Percentiles rank a stretch among this genome's conserved stretches.
Evolutionary conservation across 495 filamentous ascomycete genomes (phyloP).

Genomic region (Pyronema domesticum): DNA sequence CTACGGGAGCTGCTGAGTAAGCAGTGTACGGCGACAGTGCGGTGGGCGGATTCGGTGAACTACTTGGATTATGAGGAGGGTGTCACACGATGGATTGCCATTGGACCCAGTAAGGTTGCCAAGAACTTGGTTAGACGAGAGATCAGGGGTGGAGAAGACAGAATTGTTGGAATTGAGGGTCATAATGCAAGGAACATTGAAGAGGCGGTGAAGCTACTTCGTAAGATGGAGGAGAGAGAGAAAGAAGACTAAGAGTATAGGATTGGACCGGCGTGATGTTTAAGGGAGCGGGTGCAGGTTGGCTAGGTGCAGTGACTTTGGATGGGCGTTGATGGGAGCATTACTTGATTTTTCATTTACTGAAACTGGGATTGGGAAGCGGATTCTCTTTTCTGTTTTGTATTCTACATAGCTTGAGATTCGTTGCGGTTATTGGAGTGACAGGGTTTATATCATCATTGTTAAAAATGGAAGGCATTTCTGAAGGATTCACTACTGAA

Average conservation of each 20-base stretch:
- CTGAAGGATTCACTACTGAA: too few relatives aligned
- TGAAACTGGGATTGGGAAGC: too few relatives aligned
- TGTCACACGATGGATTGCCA: constrained; percentile 75
- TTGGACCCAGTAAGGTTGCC: constrained; percentile 89
- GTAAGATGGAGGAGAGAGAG: constrained; percentile 6
- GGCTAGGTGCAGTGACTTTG: too few relatives aligned
- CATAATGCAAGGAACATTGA: constrained; percentile 12
- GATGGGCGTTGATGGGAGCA: too few relatives aligned
- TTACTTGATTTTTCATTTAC: too few relatives aligned
- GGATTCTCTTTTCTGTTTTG: too few relatives aligned
- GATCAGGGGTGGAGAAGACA: constrained; percentile 64
- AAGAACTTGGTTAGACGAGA: constrained; percentile 90
- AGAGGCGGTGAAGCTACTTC: constrained; percentile 14
- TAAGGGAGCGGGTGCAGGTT: too few relatives aligned
- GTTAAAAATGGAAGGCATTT: too few relatives aligned
- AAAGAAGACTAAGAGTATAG: not conserved
- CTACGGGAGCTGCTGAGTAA: constrained; percentile 58
- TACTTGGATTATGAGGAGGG: constrained; percentile 75
- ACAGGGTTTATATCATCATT: too few relatives aligned
- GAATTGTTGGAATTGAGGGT: constrained; percentile 80
- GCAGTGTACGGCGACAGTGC: constrained; percentile 71
- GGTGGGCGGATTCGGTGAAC: constrained; percentile 82
- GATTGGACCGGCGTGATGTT: too few relatives aligned
- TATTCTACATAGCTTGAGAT: too few relatives aligned
- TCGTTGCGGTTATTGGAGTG: too few relatives aligned